A percentile compares a stretch with the other conserved stretches of the same genome.
These are phyloP conservation scores for Volvariella surrecta DNA, from an alignment of 1,284 basidiomycete species.

Conservation along the genomic window DNA sequence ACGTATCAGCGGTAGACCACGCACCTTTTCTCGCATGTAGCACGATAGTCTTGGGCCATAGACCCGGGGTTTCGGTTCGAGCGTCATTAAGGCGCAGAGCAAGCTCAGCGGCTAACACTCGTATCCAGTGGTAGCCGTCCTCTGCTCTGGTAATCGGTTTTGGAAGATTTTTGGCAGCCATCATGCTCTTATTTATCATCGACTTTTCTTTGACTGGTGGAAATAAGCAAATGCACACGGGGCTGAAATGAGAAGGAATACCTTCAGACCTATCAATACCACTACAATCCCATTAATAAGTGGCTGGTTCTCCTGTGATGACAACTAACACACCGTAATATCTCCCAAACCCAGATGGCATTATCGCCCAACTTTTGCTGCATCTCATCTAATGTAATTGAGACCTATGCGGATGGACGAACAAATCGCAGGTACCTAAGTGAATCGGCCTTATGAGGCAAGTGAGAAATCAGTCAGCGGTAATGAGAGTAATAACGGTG, in stretches of 20 bases:
- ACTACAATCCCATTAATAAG: conserved; percentile 27
- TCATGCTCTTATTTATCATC: conserved; percentile 81
- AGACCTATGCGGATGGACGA: conserved; percentile 1
- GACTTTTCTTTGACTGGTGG: conserved; percentile 78
- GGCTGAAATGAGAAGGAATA: conserved; percentile 17
- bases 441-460: conserved; percentile 33
- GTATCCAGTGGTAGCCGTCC: conserved; percentile 86
- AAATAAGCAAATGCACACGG: conserved; percentile 12
- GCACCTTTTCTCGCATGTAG: conserved; percentile 66
- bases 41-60: conserved; percentile 93
- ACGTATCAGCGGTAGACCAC: conserved; percentile 4
- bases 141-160: conserved; percentile 63
- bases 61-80: conserved; percentile 57
- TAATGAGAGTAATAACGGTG: neutral
- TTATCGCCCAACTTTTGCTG: conserved; percentile 79
- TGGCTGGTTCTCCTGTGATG: conserved; percentile 1
- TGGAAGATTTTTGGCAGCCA: conserved; percentile 86
- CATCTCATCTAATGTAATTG: conserved; percentile 53
- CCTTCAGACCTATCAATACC: conserved; percentile 92
- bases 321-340: conserved; percentile 42
- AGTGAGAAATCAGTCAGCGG: conserved; percentile 2
- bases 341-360: conserved; percentile 88
- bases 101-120: conserved; percentile 85
- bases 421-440: conserved; percentile 28
- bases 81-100: conserved; percentile 81